A percentile compares a stretch with the other conserved stretches of the same genome.
phyloP scores from a whole-genome alignment of 176 grass and related monocot genomes.

The Pontederia crassipes region DNA sequence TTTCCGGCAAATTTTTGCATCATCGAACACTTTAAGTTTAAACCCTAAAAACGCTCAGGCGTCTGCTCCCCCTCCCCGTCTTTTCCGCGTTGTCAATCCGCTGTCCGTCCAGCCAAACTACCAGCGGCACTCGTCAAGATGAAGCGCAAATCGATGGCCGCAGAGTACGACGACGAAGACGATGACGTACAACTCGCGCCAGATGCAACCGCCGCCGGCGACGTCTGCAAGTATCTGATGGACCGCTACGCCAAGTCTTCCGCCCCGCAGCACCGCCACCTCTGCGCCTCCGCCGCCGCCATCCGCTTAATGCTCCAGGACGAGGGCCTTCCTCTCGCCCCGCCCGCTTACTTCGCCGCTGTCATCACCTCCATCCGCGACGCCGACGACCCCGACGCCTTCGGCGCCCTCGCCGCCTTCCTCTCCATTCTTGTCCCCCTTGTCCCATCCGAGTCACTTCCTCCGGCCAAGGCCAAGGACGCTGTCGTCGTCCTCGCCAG shows the following conservation, averaged over 20 bases:
- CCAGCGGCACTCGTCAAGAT: too few species aligned
- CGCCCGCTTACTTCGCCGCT: constrained; percentile 50
- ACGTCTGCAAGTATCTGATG: constrained; percentile 60
- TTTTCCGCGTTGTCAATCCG: too few species aligned
- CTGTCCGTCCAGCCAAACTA: too few species aligned
- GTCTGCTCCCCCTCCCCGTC: too few species aligned
- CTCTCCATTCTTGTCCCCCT: constrained; percentile 67
- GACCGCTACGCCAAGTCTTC: constrained; percentile 76
- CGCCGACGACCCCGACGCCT: constrained; percentile 50
- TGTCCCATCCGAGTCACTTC: constrained; percentile 30
- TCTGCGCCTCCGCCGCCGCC: constrained; percentile 82
- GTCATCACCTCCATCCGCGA: constrained; percentile 47
- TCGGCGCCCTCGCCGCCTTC: constrained; percentile 56
- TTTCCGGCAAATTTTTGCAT: too few species aligned
- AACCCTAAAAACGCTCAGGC: too few species aligned
- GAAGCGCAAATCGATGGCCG: too few species aligned
- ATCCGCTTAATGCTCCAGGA: constrained; percentile 82
- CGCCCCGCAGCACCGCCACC: constrained; percentile 87
- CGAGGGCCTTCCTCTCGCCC: constrained; percentile 41
- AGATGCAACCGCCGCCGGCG: constrained; percentile 1
- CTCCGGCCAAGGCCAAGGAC: constrained; percentile 31
- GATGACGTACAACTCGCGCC: too few species aligned
- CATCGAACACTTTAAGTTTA: too few species aligned
- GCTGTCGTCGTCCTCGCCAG: constrained; percentile 34
- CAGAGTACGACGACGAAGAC: too few species aligned